Percentiles rank a stretch among this genome's conserved stretches.
Conservation (phyloP, 2,329 filamentous ascomycete genomes). For the Colletotrichum sp. region DNA sequence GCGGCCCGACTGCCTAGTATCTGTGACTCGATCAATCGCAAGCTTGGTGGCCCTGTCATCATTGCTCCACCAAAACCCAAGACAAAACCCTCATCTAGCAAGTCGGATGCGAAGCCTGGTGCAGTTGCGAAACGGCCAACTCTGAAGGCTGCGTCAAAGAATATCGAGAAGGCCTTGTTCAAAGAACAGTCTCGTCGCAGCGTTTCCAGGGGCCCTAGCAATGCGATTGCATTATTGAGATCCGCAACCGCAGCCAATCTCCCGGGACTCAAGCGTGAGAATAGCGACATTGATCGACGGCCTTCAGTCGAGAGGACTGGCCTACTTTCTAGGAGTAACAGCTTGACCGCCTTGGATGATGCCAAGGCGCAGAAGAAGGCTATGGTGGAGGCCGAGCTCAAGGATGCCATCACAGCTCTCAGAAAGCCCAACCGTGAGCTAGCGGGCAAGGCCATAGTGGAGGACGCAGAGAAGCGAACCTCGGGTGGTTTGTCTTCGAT, state of each 20-base stretch:
- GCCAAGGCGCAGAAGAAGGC: constrained; percentile 69
- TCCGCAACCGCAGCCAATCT: constrained; percentile 69
- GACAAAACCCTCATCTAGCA: constrained; percentile 45
- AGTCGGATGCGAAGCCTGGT: constrained; percentile 56
- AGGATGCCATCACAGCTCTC: constrained; percentile 74
- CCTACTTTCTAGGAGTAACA: constrained; percentile 44
- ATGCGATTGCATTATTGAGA: constrained; percentile 67
- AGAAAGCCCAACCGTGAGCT: constrained; percentile 78
- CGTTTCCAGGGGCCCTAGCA: constrained; percentile 61
- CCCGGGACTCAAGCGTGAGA: constrained; percentile 70
- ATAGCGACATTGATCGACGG: constrained; percentile 56
- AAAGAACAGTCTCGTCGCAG: constrained; percentile 62
- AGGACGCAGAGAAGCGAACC: constrained; percentile 68
- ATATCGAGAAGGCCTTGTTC: constrained; percentile 66
- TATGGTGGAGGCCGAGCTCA: constrained; percentile 71
- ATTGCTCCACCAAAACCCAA: constrained; percentile 59
- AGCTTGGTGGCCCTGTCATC: constrained; percentile 75
- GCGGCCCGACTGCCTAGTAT: constrained; percentile 75
- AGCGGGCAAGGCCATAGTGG: constrained; percentile 69
- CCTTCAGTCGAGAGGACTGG: constrained; percentile 44
- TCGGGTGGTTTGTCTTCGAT: constrained; percentile 49
- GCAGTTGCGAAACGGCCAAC: constrained; percentile 54
- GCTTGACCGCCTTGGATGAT: constrained; percentile 57
- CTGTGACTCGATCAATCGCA: constrained; percentile 74
- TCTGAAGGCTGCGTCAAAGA: constrained; percentile 48